phyloP scores from a whole-genome alignment of 805 yeast genomes.

The Wickerhamiella siamensis region DNA sequence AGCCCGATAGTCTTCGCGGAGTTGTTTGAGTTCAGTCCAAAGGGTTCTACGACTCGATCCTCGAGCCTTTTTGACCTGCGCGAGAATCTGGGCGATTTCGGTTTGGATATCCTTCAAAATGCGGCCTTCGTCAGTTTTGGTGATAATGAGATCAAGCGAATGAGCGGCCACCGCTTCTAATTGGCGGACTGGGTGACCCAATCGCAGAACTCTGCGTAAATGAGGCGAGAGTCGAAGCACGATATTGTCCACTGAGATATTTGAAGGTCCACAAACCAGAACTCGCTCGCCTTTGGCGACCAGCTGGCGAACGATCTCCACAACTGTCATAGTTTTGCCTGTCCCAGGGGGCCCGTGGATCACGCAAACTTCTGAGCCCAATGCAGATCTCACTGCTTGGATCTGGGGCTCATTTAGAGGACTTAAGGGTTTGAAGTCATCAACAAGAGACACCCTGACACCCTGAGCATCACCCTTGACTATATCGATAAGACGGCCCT shows the following conservation, averaged over 20 bases:
- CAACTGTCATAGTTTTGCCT: constrained; percentile 71
- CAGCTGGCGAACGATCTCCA: constrained; percentile 68
- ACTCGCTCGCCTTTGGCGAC: constrained; percentile 40
- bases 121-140: constrained; percentile 41
- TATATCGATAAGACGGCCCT: constrained; percentile 1
- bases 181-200: constrained; percentile 90
- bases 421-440: not conserved
- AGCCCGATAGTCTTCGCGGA: constrained; percentile 52
- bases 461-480: constrained; percentile 5
- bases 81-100: constrained; percentile 48
- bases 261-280: constrained; percentile 87
- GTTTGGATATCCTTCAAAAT: constrained; percentile 51
- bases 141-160: constrained; percentile 61
- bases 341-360: constrained; percentile 85
- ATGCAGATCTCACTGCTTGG: constrained; percentile 53
- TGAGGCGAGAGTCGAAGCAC: constrained; percentile 51
- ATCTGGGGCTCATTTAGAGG: constrained; percentile 55
- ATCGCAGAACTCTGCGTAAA: constrained; percentile 45
- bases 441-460: not conserved
- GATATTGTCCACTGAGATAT: constrained; percentile 82
- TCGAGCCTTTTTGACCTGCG: constrained; percentile 46
- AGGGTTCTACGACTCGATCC: constrained; percentile 42
- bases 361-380: constrained; percentile 36
- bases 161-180: constrained; percentile 47
- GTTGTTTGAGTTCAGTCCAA: constrained; percentile 52